Conservation (phyloP, 2,329 filamentous ascomycete species). For the Lasiodiplodia sp. region DNA sequence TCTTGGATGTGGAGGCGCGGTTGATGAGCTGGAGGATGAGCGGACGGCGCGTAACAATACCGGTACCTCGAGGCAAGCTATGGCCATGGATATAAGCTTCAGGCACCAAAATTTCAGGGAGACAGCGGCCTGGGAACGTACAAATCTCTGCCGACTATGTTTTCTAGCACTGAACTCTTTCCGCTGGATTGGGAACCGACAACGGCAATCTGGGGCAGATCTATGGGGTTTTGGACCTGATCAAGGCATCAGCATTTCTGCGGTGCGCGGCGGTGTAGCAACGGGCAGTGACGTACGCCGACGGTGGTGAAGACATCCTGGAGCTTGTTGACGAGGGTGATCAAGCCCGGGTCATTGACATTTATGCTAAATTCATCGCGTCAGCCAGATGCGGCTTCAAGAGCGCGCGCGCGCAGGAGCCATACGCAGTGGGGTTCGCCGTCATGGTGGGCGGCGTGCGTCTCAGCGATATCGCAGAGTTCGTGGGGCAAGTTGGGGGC, state of each 20-base stretch:
- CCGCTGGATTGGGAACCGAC: conserved; percentile 98
- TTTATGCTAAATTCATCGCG: conserved; percentile 65
- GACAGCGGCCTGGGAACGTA: conserved; percentile 59
- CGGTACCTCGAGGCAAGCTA: conserved; percentile 94
- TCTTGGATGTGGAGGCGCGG: conserved; percentile 68
- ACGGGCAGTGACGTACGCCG: conserved; percentile 64
- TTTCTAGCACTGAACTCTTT: conserved; percentile 98
- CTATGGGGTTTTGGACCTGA: conserved; percentile 97
- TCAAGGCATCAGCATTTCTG: conserved; percentile 42
- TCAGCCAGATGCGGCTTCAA: conserved; percentile 17
- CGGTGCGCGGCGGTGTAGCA: conserved; percentile 29
- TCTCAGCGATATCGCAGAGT: conserved; percentile 21
- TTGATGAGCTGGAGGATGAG: conserved; percentile 99
- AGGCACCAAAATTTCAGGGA: conserved; percentile 23
- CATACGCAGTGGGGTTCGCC: conserved; percentile 51
- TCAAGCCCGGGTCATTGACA: conserved; percentile 73
- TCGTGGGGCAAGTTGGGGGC: conserved; percentile 1
- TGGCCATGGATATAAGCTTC: conserved; percentile 29
- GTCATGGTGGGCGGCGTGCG: conserved; percentile 44
- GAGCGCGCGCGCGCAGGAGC: conserved; percentile 24
- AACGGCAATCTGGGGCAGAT: conserved; percentile 96
- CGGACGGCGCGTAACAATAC: conserved; percentile 94
- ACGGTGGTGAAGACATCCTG: conserved; percentile 99
- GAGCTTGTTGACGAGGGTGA: conserved; percentile 94
- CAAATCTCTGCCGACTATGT: conserved; percentile 99